These are phyloP conservation scores for Neonectria ditissima DNA, from an alignment of 2,329 filamentous ascomycete genomes.

Conservation along the genomic window DNA sequence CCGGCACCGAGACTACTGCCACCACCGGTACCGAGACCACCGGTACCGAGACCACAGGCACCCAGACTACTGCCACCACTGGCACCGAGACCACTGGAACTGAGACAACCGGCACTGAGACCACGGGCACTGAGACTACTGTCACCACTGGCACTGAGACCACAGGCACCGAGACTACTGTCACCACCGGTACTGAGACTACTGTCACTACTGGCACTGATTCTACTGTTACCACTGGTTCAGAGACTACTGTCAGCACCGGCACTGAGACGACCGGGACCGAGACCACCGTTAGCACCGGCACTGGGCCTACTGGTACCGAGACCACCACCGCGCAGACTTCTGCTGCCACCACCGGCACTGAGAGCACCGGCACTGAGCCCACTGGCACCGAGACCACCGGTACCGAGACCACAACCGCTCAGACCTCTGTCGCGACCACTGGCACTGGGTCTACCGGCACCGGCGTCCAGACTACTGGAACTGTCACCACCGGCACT, in stretches of 20 bases:
- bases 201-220: background rate
- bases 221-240: background rate
- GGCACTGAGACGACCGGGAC: too few relatives aligned
- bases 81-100: constrained; percentile 14
- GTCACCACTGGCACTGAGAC: constrained; percentile 15
- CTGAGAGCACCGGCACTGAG: constrained; percentile 19
- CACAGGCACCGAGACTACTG: constrained; percentile 11
- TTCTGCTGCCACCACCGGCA: background rate
- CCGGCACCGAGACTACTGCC: constrained; percentile 17
- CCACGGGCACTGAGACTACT: constrained; percentile 8
- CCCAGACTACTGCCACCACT: constrained; percentile 5
- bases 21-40: constrained; percentile 14
- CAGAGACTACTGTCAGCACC: background rate
- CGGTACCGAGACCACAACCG: constrained; percentile 14
- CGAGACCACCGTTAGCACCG: background rate
- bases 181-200: constrained; percentile 13
- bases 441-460: constrained; percentile 37
- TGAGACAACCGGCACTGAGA: constrained; percentile 8
- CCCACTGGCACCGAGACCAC: constrained; percentile 16
- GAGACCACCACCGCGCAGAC: background rate
- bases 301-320: background rate
- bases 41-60: constrained; percentile 10
- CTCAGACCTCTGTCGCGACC: too few relatives aligned
- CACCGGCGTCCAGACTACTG: constrained; percentile 37
- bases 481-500: constrained; percentile 44